Conservation (phyloP, 2,329 filamentous ascomycete genomes). For the Cytospora chrysosperma region DNA sequence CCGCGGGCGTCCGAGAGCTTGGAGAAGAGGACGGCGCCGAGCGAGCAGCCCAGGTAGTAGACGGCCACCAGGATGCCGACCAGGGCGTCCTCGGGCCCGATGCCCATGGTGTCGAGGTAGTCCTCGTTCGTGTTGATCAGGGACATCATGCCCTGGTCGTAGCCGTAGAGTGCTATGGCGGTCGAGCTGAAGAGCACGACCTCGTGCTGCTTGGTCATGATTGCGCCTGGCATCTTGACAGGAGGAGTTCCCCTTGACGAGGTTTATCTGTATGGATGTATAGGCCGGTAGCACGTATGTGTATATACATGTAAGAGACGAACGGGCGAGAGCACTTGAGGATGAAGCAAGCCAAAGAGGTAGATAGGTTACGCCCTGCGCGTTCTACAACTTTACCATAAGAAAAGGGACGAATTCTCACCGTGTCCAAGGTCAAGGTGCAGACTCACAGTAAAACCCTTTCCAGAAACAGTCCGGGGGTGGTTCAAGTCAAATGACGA, state of each 20-base stretch:
- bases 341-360: background rate
- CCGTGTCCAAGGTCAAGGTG: background rate
- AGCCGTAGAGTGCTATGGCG: slow-evolving; percentile 38
- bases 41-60: slow-evolving; percentile 60
- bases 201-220: slow-evolving; percentile 35
- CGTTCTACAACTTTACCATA: too few relatives aligned
- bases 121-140: slow-evolving; percentile 37
- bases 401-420: too few relatives aligned
- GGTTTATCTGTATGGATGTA: background rate
- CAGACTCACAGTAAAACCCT: background rate
- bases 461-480: background rate
- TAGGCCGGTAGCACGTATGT: too few relatives aligned
- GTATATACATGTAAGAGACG: background rate
- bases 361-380: background rate
- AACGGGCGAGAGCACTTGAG: background rate
- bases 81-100: slow-evolving; percentile 31
- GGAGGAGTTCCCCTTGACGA: background rate
- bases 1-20: slow-evolving; percentile 16
- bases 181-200: slow-evolving; percentile 40
- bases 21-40: slow-evolving; percentile 42
- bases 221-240: slow-evolving; percentile 15
- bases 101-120: slow-evolving; percentile 59
- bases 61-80: slow-evolving; percentile 52
- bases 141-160: slow-evolving; percentile 39
- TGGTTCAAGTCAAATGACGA: background rate